Evolutionary conservation across 148 eudicot genomes (phyloP).

Genomic region (Pharnaceum exiguum): DNA sequence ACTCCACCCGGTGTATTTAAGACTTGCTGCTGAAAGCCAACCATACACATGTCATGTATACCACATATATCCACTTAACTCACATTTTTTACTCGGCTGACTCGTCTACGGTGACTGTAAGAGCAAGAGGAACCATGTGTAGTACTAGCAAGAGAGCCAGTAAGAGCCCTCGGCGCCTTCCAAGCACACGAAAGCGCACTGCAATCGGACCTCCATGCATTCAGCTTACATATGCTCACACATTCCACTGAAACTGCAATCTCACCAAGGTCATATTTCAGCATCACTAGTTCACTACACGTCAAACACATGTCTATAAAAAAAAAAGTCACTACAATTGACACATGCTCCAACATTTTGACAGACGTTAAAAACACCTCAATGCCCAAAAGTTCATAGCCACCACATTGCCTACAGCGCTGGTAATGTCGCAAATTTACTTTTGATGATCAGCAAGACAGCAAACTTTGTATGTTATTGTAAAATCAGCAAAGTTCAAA

Average conservation of each 20-base stretch:
- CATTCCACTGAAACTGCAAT: conserved; percentile 73
- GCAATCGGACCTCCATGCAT: conserved; percentile 65
- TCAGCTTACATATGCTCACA: conserved; percentile 63
- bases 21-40: no score
- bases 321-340: neutral
- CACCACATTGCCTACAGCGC: no score
- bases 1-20: no score
- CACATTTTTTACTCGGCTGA: conserved; percentile 34
- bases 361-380: no score
- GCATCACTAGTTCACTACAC: neutral
- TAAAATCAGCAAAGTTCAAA: no score
- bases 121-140: conserved; percentile 33
- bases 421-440: no score
- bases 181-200: conserved; percentile 78
- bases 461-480: no score
- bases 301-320: neutral
- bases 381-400: no score
- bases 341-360: no score
- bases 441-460: no score
- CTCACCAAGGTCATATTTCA: neutral
- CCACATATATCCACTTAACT: conserved; percentile 23
- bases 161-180: conserved; percentile 85
- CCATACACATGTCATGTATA: neutral
- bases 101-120: conserved; percentile 27
- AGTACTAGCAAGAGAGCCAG: conserved; percentile 81